Evolutionary conservation across 1,284 basidiomycete genomes (phyloP), one percentile per base, ranked within the genome.

Genomic region (Fomitopsis schrenkii): DNA sequence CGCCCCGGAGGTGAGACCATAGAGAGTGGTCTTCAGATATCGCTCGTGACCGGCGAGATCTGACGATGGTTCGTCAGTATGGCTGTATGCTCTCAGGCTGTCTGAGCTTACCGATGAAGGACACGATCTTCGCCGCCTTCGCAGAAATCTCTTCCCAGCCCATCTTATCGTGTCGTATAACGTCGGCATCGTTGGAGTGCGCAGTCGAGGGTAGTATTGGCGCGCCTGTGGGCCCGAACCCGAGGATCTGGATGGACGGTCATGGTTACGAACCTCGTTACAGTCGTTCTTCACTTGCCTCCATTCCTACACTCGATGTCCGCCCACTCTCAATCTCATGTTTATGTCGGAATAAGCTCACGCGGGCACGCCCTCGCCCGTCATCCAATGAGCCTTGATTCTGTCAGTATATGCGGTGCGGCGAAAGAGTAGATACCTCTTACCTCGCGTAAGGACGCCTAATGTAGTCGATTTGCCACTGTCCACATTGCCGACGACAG

Each of bases 81-180:
- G 35, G 38, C 9, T 5, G 28, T 7, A 50, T 17, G 26, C 36
- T 22, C 14, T 30, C 12, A 22, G 14, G 54, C 26, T 41, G 28
- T 22, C 30, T 28, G 26, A 35, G 30, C 76, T 64, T 66, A 88
- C 90, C 94, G 67, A 94, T 97, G 73, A 98, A 98, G 30, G 93
- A 95, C 55, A 98, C 86, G 8, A 99, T 94, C 76, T 98, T 99
- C 48, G 94, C 89, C 0, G 94, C 89, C 67, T 91, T 86, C 54
- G 87, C 79, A 58, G 95, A 95, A n/a, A 99, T 97, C 69, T 97
- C 91, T 68, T 98, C 95, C 97, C 97, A 99, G 9, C 88, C 87
- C 62, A 97, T 79, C 75, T 94, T 95, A 77, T 97, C 94, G 38
- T 88, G 83, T 59, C 92, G 85, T 40, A 87, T 79, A 3, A 81